A percentile compares a stretch with the other conserved stretches of the same genome.
These are phyloP conservation scores for Cadophora sp. DNA, from an alignment of 2,329 filamentous ascomycete species.

Conservation along the genomic window DNA sequence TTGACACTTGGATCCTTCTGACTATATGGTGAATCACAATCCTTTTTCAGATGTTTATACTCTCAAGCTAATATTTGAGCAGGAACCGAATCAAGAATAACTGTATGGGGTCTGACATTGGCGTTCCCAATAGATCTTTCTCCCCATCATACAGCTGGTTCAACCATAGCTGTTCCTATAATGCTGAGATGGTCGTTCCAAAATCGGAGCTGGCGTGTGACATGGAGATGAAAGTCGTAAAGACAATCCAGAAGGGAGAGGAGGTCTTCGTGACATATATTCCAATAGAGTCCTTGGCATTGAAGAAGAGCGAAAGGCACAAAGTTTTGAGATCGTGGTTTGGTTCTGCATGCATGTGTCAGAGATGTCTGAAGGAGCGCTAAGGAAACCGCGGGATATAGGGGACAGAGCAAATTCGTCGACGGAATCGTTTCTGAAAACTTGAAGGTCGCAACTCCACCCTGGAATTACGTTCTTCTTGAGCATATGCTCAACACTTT, in stretches of 20 bases:
- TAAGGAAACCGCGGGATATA: background rate
- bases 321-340: conserved; percentile 10
- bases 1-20: conserved; percentile 20
- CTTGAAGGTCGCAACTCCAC: background rate
- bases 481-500: background rate
- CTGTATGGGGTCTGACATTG: background rate
- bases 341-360: background rate
- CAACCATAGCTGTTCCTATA: conserved; percentile 19
- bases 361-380: conserved; percentile 8
- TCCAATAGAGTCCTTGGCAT: background rate
- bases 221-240: background rate
- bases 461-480: background rate
- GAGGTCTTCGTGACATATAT: conserved; percentile 22
- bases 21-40: conserved; percentile 15
- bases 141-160: conserved; percentile 20
- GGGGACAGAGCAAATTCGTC: no score
- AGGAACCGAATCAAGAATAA: conserved; percentile 23
- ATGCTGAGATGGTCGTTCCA: background rate
- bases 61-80: background rate
- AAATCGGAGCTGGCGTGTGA: background rate
- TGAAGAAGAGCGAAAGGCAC: conserved; percentile 9
- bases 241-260: conserved; percentile 18
- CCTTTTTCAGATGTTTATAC: background rate
- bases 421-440: background rate
- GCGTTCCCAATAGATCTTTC: conserved; percentile 9